Evolutionary conservation across 2,329 filamentous ascomycete species (phyloP), one percentile per base, ranked within the genome.

Genomic region (Curvularia sp.): DNA sequence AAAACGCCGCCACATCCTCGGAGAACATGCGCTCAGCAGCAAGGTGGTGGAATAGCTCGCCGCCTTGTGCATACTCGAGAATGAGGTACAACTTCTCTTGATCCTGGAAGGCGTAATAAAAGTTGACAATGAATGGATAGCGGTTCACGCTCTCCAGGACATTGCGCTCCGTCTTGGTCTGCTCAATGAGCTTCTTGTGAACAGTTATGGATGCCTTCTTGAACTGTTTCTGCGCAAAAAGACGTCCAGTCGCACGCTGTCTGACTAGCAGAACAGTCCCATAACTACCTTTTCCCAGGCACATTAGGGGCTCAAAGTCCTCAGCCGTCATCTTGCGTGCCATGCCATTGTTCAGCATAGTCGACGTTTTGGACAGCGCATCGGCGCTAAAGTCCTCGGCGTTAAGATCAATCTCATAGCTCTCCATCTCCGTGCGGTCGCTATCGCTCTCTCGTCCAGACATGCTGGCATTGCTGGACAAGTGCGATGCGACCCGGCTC

Each of bases 151-250:
- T 96, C 80, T 99, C 95, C 50, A 99, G 84, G 53, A 99, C 97
- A 69, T 89, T 89, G 49, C 95, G 90, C 80, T 99, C 95, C 2
- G 94, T 98, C 83, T 96, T 97, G 56, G 95, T 98, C 81, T 98
- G 95, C 80, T 98, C 93, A 49, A 99, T 87, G 30, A 98, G 86
- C 76, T 93, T 93, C 83, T 97, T 97, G 79, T 97, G 93, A 38
- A 99, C 92, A 0, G 93, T 92, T 51, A 99, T 82, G 8, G 93
- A 96, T 0, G 96, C 95, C 80, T 99, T 99, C 77, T 94, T 95
- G 80, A 99, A 95, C 79, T 98, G 94, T 82, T 99, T 99, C 81
- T 99, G 96, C 0, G 95, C 96, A 73, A 93, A 99, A 5, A 99
- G 85, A 42, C 91, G 89, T 41, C 95, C 95, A 1, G 93, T 97